Evolutionary conservation across 78 protist species (phyloP).

Genomic region (Andalucia godoyi): DNA sequence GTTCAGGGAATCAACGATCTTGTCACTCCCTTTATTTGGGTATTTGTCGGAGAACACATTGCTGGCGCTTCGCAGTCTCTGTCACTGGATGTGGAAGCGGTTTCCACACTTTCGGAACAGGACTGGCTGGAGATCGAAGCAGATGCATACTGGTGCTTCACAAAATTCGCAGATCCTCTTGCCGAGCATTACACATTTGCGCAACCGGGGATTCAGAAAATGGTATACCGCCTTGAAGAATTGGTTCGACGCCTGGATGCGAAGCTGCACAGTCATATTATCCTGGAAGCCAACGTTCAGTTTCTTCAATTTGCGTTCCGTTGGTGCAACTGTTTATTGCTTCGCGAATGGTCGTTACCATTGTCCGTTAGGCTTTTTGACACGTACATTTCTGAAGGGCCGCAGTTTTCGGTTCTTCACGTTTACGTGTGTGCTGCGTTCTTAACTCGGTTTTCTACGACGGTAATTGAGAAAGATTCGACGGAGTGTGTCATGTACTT

Average conservation of each 20-base stretch:
- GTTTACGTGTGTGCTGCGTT: slow-evolving; percentile 91
- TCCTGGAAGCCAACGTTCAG: slow-evolving; percentile 29
- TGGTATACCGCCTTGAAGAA: slow-evolving; percentile 39
- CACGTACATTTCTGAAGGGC: slow-evolving; percentile 62
- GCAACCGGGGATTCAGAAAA: slow-evolving; percentile 83
- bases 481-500: slow-evolving; percentile 54
- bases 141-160: slow-evolving; percentile 85
- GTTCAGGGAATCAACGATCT: slow-evolving; percentile 95
- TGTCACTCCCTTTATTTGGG: slow-evolving; percentile 25
- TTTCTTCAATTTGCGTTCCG: slow-evolving; percentile 86
- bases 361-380: slow-evolving; percentile 68
- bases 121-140: slow-evolving; percentile 60
- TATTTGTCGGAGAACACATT: slow-evolving; percentile 12
- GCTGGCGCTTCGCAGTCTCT: too few relatives aligned
- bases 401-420: slow-evolving; percentile 44
- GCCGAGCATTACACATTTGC: slow-evolving; percentile 83
- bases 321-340: slow-evolving; percentile 93
- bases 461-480: slow-evolving; percentile 52
- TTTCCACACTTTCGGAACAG: too few relatives aligned
- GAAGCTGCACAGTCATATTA: slow-evolving; percentile 49
- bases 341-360: slow-evolving; percentile 70
- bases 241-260: slow-evolving; percentile 20
- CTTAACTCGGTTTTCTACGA: slow-evolving; percentile 38
- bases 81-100: slow-evolving; percentile 1
- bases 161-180: slow-evolving; percentile 39